Percentiles rank a stretch among this genome's conserved stretches.
These are phyloP conservation scores for Leccinum griseonigrum DNA, from an alignment of 1,284 basidiomycete genomes.

Conservation along the genomic window DNA sequence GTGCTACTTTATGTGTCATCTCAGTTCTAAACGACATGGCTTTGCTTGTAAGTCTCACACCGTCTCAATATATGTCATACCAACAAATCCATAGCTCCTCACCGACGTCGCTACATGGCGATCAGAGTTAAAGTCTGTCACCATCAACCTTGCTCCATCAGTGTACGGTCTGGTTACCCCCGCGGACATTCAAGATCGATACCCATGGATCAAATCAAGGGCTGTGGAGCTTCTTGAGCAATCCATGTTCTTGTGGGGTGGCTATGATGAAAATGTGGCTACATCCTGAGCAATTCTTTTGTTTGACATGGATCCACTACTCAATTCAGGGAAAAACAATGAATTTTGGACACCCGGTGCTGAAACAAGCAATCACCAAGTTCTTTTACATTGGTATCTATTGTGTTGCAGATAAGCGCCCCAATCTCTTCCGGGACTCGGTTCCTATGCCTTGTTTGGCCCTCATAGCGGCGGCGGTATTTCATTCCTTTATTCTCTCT, in stretches of 20 bases:
- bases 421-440: background rate
- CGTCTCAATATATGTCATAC: background rate
- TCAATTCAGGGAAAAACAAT: background rate
- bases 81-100: background rate
- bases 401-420: background rate
- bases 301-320: background rate
- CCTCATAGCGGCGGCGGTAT: background rate
- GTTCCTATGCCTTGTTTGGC: background rate
- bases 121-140: background rate
- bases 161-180: background rate
- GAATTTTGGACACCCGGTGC: background rate
- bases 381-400: background rate
- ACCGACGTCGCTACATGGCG: background rate
- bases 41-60: background rate
- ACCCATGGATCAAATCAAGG: background rate
- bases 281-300: background rate
- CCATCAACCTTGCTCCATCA: background rate
- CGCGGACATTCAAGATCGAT: background rate
- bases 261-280: background rate
- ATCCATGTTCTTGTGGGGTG: background rate
- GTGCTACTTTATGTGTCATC: background rate
- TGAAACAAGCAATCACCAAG: background rate
- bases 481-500: background rate
- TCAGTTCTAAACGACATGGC: background rate
- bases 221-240: background rate